These are phyloP conservation scores for Pichia sp. DNA, from an alignment of 1,139 yeast species.

Conservation along the genomic window DNA sequence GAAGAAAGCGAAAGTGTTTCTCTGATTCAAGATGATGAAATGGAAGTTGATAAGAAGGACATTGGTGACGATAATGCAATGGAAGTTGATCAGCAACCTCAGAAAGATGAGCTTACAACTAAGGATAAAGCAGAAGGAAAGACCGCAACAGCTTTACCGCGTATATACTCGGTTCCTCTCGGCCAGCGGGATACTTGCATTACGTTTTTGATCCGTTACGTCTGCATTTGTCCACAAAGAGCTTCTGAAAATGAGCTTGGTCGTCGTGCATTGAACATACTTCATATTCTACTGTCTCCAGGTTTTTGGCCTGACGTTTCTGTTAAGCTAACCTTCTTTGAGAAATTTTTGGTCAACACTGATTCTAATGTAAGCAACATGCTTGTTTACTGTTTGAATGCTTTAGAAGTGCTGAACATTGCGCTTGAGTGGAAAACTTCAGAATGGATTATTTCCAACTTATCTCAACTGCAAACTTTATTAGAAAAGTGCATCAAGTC, in stretches of 20 bases:
- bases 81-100: slow-evolving; percentile 4
- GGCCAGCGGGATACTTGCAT: slow-evolving; percentile 86
- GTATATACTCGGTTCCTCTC: slow-evolving; percentile 59
- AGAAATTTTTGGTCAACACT: slow-evolving; percentile 73
- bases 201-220: slow-evolving; percentile 83
- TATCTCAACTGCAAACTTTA: slow-evolving; percentile 63
- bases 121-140: background rate
- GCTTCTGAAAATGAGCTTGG: slow-evolving; percentile 84
- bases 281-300: slow-evolving; percentile 68
- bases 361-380: slow-evolving; percentile 62
- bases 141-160: background rate
- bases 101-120: background rate
- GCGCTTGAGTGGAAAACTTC: slow-evolving; percentile 73
- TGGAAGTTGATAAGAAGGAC: background rate
- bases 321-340: slow-evolving; percentile 80
- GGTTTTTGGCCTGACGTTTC: slow-evolving; percentile 83
- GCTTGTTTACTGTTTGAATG: slow-evolving; percentile 78
- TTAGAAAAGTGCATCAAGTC: slow-evolving; percentile 80
- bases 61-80: background rate
- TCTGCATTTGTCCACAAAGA: slow-evolving; percentile 81
- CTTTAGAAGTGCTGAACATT: slow-evolving; percentile 84
- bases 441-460: slow-evolving; percentile 71
- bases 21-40: slow-evolving; percentile 8
- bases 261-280: slow-evolving; percentile 69
- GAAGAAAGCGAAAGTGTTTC: slow-evolving; percentile 21